Conservation (phyloP, 2,329 filamentous ascomycete species). For the Arthrobotrys musiformis region DNA sequence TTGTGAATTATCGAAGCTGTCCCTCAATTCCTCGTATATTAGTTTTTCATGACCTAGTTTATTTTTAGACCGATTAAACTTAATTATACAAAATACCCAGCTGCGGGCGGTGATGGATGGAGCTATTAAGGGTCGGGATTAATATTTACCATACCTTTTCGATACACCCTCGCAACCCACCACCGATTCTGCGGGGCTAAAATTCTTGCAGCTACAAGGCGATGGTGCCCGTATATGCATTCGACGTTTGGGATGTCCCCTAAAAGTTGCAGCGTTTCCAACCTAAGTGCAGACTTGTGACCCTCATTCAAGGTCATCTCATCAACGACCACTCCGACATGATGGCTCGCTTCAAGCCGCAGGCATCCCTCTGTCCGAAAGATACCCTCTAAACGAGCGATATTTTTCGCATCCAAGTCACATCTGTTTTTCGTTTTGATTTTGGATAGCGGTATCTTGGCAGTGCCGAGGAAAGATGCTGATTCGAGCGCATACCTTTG, state of each 20-base stretch:
- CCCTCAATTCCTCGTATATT: background rate
- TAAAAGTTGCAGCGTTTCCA: background rate
- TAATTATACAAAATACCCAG: too few relatives aligned
- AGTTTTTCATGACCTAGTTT: background rate
- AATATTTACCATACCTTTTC: background rate
- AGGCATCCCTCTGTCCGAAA: background rate
- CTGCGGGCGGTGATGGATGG: too few relatives aligned
- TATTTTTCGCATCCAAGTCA: background rate
- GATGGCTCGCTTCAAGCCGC: background rate
- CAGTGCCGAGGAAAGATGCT: background rate
- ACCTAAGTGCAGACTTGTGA: background rate
- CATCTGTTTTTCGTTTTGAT: background rate
- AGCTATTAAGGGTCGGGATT: too few relatives aligned
- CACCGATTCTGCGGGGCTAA: background rate
- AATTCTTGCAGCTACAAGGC: background rate
- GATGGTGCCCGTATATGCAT: background rate
- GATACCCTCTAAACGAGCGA: background rate
- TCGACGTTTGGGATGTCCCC: background rate
- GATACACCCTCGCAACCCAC: background rate
- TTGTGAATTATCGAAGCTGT: background rate
- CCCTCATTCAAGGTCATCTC: background rate
- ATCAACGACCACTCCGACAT: background rate
- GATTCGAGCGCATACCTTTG: background rate
- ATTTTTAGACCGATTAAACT: too few relatives aligned
- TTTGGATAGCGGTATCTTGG: background rate